phyloP scores from a whole-genome alignment of 768 basidiomycete species.

The Mycena sanguinolenta region DNA sequence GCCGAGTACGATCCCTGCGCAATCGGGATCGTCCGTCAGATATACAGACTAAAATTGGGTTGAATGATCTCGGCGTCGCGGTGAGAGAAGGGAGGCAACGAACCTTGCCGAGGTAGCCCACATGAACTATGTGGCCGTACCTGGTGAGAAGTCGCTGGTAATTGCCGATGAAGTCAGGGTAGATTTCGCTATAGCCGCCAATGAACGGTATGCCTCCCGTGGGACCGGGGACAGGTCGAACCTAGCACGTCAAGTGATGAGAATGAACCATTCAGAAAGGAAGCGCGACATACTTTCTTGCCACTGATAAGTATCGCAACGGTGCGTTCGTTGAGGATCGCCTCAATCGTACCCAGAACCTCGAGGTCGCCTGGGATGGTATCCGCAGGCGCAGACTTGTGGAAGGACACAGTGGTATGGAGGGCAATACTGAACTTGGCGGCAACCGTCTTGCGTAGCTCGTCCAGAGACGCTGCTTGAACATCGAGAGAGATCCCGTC shows the following conservation, averaged over 20 bases:
- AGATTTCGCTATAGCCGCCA: conserved; percentile 33
- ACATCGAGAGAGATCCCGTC: conserved; percentile 26
- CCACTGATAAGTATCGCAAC: conserved; percentile 29
- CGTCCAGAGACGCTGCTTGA: not conserved
- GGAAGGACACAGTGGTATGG: conserved; percentile 24
- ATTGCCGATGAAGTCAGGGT: conserved; percentile 37
- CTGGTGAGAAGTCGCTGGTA: conserved; percentile 33
- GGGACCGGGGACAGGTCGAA: conserved; percentile 31
- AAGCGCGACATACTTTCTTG: conserved; percentile 16
- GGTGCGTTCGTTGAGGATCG: not conserved
- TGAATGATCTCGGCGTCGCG: not conserved
- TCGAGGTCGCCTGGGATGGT: conserved; percentile 5
- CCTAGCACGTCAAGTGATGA: not conserved
- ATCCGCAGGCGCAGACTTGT: conserved; percentile 5
- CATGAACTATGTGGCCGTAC: conserved; percentile 34
- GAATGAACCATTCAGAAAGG: not conserved
- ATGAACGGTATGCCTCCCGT: conserved; percentile 33
- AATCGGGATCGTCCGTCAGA: conserved; percentile 35
- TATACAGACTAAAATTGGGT: conserved; percentile 15
- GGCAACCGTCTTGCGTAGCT: conserved; percentile 25
- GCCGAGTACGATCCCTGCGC: conserved; percentile 23
- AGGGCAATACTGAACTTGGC: conserved; percentile 21
- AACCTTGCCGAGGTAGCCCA: conserved; percentile 31
- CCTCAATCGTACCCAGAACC: not conserved
- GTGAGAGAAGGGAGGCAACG: not conserved